These are phyloP conservation scores for Ophiostoma sp. DNA, from an alignment of 2,329 filamentous ascomycete species.

Conservation along the genomic window DNA sequence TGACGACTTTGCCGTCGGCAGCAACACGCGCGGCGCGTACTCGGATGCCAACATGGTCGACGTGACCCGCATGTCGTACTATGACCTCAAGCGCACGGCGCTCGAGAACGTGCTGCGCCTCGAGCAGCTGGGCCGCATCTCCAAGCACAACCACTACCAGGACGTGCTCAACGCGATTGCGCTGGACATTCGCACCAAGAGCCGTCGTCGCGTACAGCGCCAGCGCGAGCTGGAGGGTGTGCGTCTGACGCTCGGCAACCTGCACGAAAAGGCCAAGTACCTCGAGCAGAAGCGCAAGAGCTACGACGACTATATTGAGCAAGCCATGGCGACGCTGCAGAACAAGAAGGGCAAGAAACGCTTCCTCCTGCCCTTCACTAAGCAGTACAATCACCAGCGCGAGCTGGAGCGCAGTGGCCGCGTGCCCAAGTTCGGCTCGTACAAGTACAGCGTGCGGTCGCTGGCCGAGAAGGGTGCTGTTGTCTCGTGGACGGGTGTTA, in stretches of 20 bases:
- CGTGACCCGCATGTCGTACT: conserved; percentile 84
- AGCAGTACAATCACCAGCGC: conserved; percentile 97
- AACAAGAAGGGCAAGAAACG: conserved; percentile 95
- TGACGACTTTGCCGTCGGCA: conserved; percentile 74
- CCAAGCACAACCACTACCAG: conserved; percentile 89
- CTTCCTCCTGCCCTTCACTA: conserved; percentile 94
- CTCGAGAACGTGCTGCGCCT: conserved; percentile 91
- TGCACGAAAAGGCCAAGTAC: conserved; percentile 86
- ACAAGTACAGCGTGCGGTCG: conserved; percentile 90
- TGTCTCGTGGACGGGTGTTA: conserved; percentile 84
- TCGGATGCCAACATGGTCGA: conserved; percentile 87
- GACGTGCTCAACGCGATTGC: conserved; percentile 98
- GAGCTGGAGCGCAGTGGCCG: conserved; percentile 90
- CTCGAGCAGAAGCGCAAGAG: conserved; percentile 94
- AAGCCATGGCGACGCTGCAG: conserved; percentile 94
- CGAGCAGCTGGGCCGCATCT: conserved; percentile 84
- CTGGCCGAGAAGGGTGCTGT: conserved; percentile 92
- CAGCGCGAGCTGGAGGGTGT: conserved; percentile 88
- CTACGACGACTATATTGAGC: conserved; percentile 99
- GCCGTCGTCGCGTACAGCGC: conserved; percentile 84
- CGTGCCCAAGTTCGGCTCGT: conserved; percentile 95
- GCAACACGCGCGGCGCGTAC: conserved; percentile 77
- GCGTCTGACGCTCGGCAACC: conserved; percentile 68
- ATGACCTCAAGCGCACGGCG: conserved; percentile 87
- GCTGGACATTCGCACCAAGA: conserved; percentile 95